These are phyloP conservation scores for Chimonanthus salicifolius DNA, from an alignment of 164 flowering plant species.

Conservation along the genomic window DNA sequence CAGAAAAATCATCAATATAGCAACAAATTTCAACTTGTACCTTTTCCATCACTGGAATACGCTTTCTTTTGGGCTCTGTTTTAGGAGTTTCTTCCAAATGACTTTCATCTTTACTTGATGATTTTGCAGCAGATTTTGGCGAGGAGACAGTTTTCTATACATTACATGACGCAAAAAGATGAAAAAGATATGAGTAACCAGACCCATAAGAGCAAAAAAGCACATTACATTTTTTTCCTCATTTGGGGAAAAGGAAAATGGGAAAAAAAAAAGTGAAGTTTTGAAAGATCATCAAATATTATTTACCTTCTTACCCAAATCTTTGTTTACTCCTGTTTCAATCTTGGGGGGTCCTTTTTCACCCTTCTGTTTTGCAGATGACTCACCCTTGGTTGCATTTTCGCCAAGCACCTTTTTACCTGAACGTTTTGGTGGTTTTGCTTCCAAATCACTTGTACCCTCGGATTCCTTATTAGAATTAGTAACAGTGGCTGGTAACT, in stretches of 20 bases:
- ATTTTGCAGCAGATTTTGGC: constrained; percentile 36
- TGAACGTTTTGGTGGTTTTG: constrained; percentile 18
- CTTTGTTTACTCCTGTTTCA: constrained; percentile 24
- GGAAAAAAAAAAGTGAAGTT: too few species aligned
- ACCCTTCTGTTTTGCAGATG: constrained; percentile 21
- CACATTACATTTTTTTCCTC: too few species aligned
- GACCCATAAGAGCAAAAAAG: too few species aligned
- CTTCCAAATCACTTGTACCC: constrained; percentile 31
- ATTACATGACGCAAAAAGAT: background rate
- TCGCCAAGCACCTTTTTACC: constrained; percentile 23
- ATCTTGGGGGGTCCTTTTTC: constrained; percentile 27
- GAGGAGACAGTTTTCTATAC: constrained; percentile 28
- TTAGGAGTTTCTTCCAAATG: constrained; percentile 36
- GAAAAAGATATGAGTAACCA: background rate
- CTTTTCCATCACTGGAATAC: constrained; percentile 35
- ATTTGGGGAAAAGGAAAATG: too few species aligned
- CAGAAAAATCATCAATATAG: background rate
- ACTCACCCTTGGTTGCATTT: constrained; percentile 16
- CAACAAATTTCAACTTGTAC: constrained; percentile 17
- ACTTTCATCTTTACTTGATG: constrained; percentile 24
- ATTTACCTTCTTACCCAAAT: constrained; percentile 22
- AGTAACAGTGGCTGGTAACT: constrained; percentile 16
- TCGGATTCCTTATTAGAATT: constrained; percentile 28
- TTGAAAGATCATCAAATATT: too few species aligned
- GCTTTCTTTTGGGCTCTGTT: constrained; percentile 45